Base-by-base conservation (phyloP, 2,329 filamentous ascomycete genomes). In the Sphaerostilbella broomeana region DNA sequence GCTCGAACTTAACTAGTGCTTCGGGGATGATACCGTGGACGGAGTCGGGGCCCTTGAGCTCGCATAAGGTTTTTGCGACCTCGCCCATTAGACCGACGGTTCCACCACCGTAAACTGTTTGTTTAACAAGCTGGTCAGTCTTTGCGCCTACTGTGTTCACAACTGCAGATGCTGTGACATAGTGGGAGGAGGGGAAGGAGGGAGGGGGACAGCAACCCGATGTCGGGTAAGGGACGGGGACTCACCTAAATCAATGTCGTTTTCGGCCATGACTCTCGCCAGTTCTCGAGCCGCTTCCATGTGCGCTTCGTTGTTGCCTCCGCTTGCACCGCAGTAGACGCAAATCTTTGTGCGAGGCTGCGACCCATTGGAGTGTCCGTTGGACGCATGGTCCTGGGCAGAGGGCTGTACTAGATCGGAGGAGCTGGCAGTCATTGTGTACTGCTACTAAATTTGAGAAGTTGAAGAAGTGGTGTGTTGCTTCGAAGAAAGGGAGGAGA, bases 21-120 rank as follows among this genome's bases (percentile, higher is more conserved):
- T 82, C 76, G 5, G 92, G 92, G 54, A 98, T 95, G 59, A 98
- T 85, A 56, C 92, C 92, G 66, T 95, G 90, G 12, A 97, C 92
- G 10, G 83, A 67, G 35, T 79, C 62, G 0, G 89, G 86, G 3
- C 92, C 90, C 5, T 81, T 80, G 47, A 95, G 77, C 0, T 83
- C 73, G 50, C 94, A 87, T 19, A 98, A 79, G 0, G 86, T 89
- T 53, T 82, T 83, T 31, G 92, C 87, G 9, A 97, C 65, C 59
- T 95, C 88, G 57, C 92, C 92, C 92, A 98, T 98, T 31, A 98
- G 75, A 8, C 92, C 92, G 25, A 87, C 79, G 3, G 90, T 97
- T 55, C 92, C 92, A 51, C 92, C 92, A 51, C 92, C 92, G 63
- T 97, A 98, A 48, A 97, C 88, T 78, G 31, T 36, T 9, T 9